phyloP scores from a whole-genome alignment of 371 early-diverging fungal genomes.

The Mortierella sp. region DNA sequence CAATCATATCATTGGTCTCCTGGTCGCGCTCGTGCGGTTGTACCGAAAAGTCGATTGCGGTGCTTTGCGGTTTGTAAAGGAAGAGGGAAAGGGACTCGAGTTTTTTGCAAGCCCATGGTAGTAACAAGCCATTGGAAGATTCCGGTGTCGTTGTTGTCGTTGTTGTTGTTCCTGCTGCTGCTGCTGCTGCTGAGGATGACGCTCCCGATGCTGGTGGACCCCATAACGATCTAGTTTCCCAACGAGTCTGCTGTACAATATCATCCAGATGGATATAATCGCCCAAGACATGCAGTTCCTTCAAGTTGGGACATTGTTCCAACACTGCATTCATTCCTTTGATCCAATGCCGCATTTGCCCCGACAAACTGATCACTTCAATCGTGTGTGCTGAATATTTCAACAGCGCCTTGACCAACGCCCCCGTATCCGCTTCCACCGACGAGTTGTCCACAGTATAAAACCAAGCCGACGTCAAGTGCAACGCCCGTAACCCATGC shows the following conservation, averaged over 20 bases:
- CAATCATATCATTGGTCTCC: background rate
- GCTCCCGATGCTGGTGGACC: too few species aligned
- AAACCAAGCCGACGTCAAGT: background rate
- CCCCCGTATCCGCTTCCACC: background rate
- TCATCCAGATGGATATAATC: background rate
- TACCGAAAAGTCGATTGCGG: background rate
- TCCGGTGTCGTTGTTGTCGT: background rate
- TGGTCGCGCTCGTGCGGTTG: background rate
- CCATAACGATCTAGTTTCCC: background rate
- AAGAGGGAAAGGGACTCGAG: background rate
- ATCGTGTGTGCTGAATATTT: background rate
- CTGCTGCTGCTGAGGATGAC: too few species aligned
- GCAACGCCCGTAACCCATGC: background rate
- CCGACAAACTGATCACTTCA: background rate
- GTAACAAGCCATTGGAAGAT: background rate
- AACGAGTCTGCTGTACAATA: background rate
- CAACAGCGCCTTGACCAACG: background rate
- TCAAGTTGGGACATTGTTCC: constrained; percentile 1
- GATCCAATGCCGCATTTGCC: background rate
- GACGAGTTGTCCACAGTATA: too few species aligned
- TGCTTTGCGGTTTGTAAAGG: background rate
- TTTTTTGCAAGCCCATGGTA: constrained; percentile 2
- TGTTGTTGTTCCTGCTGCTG: too few species aligned
- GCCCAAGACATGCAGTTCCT: background rate
- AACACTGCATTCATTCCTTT: background rate